Evolutionary conservation across 495 filamentous ascomycete species (phyloP).

Genomic region (Penicillium psychrofluorescens): DNA sequence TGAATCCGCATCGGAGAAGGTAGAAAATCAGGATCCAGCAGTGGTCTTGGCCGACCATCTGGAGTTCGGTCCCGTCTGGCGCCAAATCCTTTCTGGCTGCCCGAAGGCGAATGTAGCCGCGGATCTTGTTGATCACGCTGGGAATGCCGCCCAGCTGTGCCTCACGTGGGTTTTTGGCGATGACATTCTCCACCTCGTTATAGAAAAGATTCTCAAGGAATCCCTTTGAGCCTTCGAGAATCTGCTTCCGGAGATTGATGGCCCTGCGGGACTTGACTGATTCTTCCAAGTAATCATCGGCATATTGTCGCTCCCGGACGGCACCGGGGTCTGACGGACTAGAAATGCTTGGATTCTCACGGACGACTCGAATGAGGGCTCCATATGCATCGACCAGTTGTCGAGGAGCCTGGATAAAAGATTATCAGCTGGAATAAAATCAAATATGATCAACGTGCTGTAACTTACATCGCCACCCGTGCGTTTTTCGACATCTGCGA

Average conservation of each 20-base stretch:
- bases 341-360: constrained; percentile 51
- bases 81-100: constrained; percentile 70
- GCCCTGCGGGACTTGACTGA: constrained; percentile 52
- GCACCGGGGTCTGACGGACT: constrained; percentile 45
- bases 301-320: constrained; percentile 70
- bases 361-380: constrained; percentile 65
- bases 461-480: constrained; percentile 54
- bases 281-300: constrained; percentile 64
- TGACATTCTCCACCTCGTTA: constrained; percentile 60
- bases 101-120: constrained; percentile 79
- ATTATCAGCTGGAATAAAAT: constrained; percentile 8
- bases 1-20: constrained; percentile 77
- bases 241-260: constrained; percentile 59
- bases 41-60: constrained; percentile 66
- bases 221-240: constrained; percentile 66
- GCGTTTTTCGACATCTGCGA: constrained; percentile 61
- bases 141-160: constrained; percentile 87
- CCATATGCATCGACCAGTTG: constrained; percentile 73
- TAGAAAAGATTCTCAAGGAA: constrained; percentile 73
- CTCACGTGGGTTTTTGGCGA: constrained; percentile 76
- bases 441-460: neutral
- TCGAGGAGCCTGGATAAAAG: constrained; percentile 39
- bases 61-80: constrained; percentile 64
- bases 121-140: constrained; percentile 79
- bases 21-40: constrained; percentile 94